Conservation (phyloP, 805 yeast genomes). For the Pichia paraexigua region DNA sequence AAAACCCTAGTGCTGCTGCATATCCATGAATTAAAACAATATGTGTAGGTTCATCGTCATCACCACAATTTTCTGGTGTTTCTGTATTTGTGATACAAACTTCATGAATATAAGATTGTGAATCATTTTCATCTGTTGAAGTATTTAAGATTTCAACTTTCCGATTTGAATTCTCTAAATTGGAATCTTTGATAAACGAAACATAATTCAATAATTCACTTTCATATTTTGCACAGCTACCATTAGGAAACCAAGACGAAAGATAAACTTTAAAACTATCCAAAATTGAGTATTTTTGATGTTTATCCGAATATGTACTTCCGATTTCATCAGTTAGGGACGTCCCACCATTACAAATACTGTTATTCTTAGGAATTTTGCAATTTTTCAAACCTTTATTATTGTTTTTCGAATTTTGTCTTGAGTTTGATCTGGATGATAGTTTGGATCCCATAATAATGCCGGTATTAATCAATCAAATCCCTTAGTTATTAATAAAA, state of each 20-base stretch:
- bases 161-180: conserved; percentile 18
- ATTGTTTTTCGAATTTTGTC: not conserved
- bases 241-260: not conserved
- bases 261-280: not conserved
- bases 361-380: not conserved
- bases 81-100: conserved; percentile 38
- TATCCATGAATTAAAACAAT: conserved; percentile 84
- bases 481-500: no score
- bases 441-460: not conserved
- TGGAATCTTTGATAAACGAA: not conserved
- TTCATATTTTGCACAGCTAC: not conserved
- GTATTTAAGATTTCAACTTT: conserved; percentile 38
- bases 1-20: conserved; percentile 84
- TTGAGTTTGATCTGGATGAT: not conserved
- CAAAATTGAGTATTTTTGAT: not conserved
- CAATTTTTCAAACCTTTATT: not conserved
- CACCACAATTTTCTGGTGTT: not conserved
- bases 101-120: conserved; percentile 58
- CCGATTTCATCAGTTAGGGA: not conserved
- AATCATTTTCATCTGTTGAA: conserved; percentile 35
- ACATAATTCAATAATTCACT: not conserved
- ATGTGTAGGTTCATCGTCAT: not conserved
- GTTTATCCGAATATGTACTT: not conserved
- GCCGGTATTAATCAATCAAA: no score
- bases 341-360: not conserved